Base-by-base conservation (phyloP, 768 basidiomycete species). In the Trametes cubensis region DNA sequence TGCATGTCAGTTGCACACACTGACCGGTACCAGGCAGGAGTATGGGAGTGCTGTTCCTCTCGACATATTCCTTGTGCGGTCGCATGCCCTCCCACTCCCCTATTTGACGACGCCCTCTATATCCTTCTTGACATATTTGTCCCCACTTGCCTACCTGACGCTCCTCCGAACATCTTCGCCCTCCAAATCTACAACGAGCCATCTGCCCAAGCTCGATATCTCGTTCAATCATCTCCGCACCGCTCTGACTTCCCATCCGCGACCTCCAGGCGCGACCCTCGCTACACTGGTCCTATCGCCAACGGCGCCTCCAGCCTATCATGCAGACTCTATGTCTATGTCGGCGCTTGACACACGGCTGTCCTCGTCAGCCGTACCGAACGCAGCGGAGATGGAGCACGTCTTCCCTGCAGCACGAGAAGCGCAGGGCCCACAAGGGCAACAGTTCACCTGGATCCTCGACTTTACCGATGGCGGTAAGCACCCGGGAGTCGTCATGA, bases 91-190 rank as follows among this genome's bases (percentile, higher is more conserved):
- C 38, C 89, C 90, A 7, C 73, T 94, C n/a, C 85, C 88, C 4
- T 93, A 89, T 70, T 80, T 92, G 3, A 76, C 77, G 15, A 80
- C 81, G 1, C 88, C 90, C 6, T 86, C 85, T 0, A 74, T 92
- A 53, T 88, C 88, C 10, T 92, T 94, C 71, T 77, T 94, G 10
- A 80, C 85, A 28, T 82, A 90, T 70, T 65, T 89, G 40, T 89
- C 92, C 0, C 88, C 92, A 0, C 73, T 79, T 1, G 80, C 85
- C 8, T 94, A 94, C 68, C 80, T 94, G 34, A 77, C 82, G 30
- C 77, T 92, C 34, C 74, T 85, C 21, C 82, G 78, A n/a, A 72
- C 69, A 21, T 73, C 74, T 10, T 61, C 77, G 2, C 45, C 69
- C 8, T 67, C 69, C 18, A 70, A 73, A 5, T 60, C 75, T 3